Evolutionary conservation across 257 asterid genomes (phyloP), one percentile per base, ranked within the genome.

Genomic region (Solanum appendiculatum): DNA sequence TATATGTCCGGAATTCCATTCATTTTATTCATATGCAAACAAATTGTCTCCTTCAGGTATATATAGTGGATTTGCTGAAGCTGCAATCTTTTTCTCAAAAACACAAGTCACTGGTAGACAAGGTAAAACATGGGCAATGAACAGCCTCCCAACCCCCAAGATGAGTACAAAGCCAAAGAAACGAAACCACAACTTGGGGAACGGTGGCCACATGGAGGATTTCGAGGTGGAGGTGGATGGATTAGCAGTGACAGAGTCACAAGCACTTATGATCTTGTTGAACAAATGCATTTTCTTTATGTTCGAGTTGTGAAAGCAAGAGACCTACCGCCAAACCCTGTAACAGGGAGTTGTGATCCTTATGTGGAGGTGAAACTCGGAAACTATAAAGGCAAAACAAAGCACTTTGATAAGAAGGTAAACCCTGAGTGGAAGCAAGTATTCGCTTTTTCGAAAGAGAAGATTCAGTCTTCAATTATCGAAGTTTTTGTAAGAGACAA

Each of bases 261-360:
- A 6, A 93, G 94, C 89, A 93, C 98, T 7, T 95, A 94, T 87
- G 98, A 95, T 87, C 98, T 95, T 37, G 98, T 95, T n/a, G 98
- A 95, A 37, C 97, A 95, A 89, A 94, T 92, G 96, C 87, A 93
- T 72, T 94, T 93, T 81, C 95, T 95, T 8, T 95, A 93, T 73
- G 98, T 95, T 33, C 95, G 96, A 31, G 98, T 95, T 4, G 97
- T 93, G 16, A 95, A 91, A 78, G 98, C 96, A 31, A 92, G 91
- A 14, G 94, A 93, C 84, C 92, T 95, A 10, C 95, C 95, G 0
- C 86, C 94, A 1, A 93, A 92, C 86, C 89, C 95, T 13, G 87
- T 94, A 42, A 88, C 93, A 12, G 97, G 70, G 33, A 63, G 70
- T 63, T 63, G 70, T 63, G 70, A 63, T 63, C 70, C 70, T 21